Evolutionary conservation across 2,329 filamentous ascomycete genomes (phyloP).

Genomic region (Fusarium sarcochroum): DNA sequence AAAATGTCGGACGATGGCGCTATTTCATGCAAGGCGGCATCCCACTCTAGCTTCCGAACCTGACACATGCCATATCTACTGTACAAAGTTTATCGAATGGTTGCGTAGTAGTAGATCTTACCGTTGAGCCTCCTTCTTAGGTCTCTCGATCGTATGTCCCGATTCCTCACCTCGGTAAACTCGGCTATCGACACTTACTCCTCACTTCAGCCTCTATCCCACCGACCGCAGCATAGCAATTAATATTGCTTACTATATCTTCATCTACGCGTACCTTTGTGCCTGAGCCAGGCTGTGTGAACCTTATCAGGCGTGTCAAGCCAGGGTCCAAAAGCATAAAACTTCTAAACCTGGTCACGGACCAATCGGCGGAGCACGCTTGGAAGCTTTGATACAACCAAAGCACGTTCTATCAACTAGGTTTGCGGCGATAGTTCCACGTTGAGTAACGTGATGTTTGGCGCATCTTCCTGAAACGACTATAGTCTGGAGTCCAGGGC

Average conservation of each 20-base stretch:
- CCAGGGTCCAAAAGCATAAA: slow-evolving; percentile 1
- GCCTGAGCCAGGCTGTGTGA: slow-evolving; percentile 1
- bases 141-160: too few species aligned
- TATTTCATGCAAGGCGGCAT: too few species aligned
- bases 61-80: too few species aligned
- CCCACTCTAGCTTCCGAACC: too few species aligned
- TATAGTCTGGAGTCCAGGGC: not conserved
- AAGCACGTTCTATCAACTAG: slow-evolving; percentile 18
- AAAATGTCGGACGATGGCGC: too few species aligned
- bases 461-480: slow-evolving; percentile 25
- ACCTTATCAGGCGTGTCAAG: slow-evolving; percentile 1
- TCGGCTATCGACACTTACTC: slow-evolving; percentile 9
- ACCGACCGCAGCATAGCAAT: not conserved
- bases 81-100: too few species aligned
- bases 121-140: too few species aligned
- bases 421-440: slow-evolving; percentile 21
- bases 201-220: slow-evolving; percentile 14
- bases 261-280: not conserved
- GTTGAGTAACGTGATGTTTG: slow-evolving; percentile 3
- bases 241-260: slow-evolving; percentile 17
- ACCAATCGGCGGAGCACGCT: slow-evolving; percentile 5
- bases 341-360: not conserved
- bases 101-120: too few species aligned
- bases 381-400: not conserved
- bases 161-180: slow-evolving; percentile 12